Conservation (phyloP, 2,329 filamentous ascomycete genomes). For the Talaromyces sp. region DNA sequence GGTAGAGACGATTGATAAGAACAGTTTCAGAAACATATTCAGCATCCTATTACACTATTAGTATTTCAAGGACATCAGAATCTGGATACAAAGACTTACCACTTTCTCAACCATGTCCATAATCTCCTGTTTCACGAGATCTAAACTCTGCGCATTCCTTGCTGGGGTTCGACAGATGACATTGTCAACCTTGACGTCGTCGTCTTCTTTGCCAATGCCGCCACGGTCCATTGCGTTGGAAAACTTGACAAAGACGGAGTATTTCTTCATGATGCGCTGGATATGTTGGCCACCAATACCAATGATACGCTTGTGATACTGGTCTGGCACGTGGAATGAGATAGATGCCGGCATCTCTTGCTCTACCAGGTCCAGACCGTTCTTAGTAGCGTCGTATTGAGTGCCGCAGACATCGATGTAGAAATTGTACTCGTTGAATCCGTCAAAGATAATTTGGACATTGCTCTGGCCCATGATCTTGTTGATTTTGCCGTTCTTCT, state of each 20-base stretch:
- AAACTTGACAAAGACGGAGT: slow-evolving; percentile 99
- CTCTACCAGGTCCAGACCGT: slow-evolving; percentile 86
- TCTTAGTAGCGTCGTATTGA: slow-evolving; percentile 90
- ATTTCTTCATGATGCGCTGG: slow-evolving; percentile 99
- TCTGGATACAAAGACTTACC: slow-evolving; percentile 48
- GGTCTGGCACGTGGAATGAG: slow-evolving; percentile 97
- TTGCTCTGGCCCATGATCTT: slow-evolving; percentile 99
- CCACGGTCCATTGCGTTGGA: slow-evolving; percentile 98
- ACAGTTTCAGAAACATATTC: slow-evolving; percentile 95
- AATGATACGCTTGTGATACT: slow-evolving; percentile 99
- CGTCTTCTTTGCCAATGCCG: slow-evolving; percentile 88
- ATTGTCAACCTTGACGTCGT: slow-evolving; percentile 98
- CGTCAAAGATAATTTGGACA: slow-evolving; percentile 98
- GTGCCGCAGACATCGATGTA: slow-evolving; percentile 95
- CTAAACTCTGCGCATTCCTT: slow-evolving; percentile 92
- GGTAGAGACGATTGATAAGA: slow-evolving; percentile 89
- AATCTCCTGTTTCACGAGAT: slow-evolving; percentile 97
- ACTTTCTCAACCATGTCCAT: slow-evolving; percentile 98
- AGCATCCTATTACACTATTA: slow-evolving; percentile 61
- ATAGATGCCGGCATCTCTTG: slow-evolving; percentile 99
- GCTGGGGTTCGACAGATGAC: slow-evolving; percentile 97
- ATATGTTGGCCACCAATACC: slow-evolving; percentile 98
- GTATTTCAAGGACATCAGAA: slow-evolving; percentile 7
- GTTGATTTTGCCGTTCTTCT: slow-evolving; percentile 99
- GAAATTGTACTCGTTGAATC: slow-evolving; percentile 99